A percentile compares a stretch with the other conserved stretches of the same genome.
phyloP scores from a whole-genome alignment of 2,329 filamentous ascomycete species.

The Penicillium sp. region DNA sequence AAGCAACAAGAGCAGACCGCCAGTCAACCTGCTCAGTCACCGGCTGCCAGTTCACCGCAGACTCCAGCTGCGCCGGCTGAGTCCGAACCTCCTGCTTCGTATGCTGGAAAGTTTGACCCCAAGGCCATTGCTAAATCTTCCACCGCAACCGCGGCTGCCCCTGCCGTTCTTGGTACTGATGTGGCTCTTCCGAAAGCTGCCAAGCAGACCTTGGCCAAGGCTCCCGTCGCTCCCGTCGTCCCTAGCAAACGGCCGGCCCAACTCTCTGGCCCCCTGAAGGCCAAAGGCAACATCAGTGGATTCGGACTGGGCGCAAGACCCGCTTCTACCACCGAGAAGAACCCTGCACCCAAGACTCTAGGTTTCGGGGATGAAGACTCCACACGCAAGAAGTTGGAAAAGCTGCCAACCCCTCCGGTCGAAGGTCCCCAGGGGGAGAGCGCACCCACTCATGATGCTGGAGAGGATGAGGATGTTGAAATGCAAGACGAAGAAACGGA shows the following conservation, averaged over 20 bases:
- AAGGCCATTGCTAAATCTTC: conserved; percentile 80
- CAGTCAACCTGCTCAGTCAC: conserved; percentile 60
- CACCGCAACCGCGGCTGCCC: conserved; percentile 54
- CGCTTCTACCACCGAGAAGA: conserved; percentile 65
- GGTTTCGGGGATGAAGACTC: conserved; percentile 88
- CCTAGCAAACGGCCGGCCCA: conserved; percentile 44
- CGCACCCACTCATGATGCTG: conserved; percentile 61
- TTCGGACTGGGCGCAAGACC: conserved; percentile 78
- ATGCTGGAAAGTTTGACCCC: conserved; percentile 80
- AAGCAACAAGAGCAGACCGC: conserved; percentile 69
- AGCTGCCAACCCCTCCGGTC: conserved; percentile 76
- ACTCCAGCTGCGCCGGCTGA: conserved; percentile 54
- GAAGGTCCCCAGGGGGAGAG: conserved; percentile 62
- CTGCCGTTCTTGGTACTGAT: conserved; percentile 59
- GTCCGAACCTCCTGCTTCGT: conserved; percentile 56
- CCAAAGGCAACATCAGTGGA: conserved; percentile 72
- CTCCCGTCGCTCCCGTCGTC: conserved; percentile 42
- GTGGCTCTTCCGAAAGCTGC: conserved; percentile 52
- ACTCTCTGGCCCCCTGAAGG: conserved; percentile 58
- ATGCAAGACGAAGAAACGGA: conserved; percentile 79
- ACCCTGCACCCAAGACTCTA: conserved; percentile 70
- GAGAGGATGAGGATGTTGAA: conserved; percentile 73
- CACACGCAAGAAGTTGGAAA: conserved; percentile 83
- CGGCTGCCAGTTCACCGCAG: conserved; percentile 54
- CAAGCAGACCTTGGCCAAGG: conserved; percentile 32